These are phyloP conservation scores for Cornus controversa DNA, from an alignment of 148 eudicot species.

Conservation along the genomic window DNA sequence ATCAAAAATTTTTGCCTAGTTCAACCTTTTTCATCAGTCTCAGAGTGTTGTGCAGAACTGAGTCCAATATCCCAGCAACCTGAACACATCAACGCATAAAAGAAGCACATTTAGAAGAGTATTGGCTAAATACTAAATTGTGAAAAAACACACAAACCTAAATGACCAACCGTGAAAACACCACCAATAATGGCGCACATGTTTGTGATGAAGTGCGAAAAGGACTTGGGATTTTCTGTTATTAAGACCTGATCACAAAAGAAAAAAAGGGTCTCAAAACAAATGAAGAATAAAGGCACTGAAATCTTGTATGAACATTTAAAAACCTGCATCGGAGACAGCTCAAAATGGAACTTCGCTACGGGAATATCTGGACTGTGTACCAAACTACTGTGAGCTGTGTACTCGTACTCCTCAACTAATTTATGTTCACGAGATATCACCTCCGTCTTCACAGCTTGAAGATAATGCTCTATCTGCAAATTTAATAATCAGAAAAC, in stretches of 20 bases:
- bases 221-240: conserved; percentile 69
- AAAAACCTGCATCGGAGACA: conserved; percentile 92
- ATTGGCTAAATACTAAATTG: too few relatives aligned
- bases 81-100: conserved; percentile 19
- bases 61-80: conserved; percentile 97
- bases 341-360: conserved; percentile 80
- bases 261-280: conserved; percentile 9
- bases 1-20: conserved; percentile 77
- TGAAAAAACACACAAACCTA: not conserved
- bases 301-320: not conserved
- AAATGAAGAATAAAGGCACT: not conserved
- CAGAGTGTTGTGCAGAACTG: conserved; percentile 76
- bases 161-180: conserved; percentile 79
- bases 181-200: conserved; percentile 96
- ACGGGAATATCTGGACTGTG: conserved; percentile 69
- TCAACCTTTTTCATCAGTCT: conserved; percentile 82
- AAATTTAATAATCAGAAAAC: not conserved
- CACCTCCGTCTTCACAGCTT: conserved; percentile 92
- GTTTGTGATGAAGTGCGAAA: conserved; percentile 86
- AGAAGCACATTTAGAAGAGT: not conserved
- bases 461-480: conserved; percentile 98
- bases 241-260: conserved; percentile 57
- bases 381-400: conserved; percentile 86
- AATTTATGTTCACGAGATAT: conserved; percentile 43
- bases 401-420: conserved; percentile 88